Evolutionary conservation across 2,329 filamentous ascomycete genomes (phyloP), one percentile per base, ranked within the genome.

Genomic region (Arachnomyces sp.): DNA sequence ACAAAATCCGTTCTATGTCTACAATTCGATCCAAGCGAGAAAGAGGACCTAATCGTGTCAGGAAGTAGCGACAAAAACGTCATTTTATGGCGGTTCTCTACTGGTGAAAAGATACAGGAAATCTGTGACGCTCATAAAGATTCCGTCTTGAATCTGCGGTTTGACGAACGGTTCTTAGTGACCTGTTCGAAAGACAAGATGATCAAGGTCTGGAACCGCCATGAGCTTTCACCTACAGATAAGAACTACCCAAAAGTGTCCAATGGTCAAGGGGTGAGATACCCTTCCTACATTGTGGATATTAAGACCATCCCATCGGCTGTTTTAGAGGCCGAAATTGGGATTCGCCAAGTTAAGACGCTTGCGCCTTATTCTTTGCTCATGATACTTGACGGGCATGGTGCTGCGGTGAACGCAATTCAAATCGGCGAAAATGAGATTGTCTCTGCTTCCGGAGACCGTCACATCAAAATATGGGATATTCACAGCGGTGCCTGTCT

Each of bases 181-280:
- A 98, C 92, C 0, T 96, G 92, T 55, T 96, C 90, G 36, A 98
- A 98, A 60, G 92, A 98, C 62, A 93, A 89, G 61, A 83, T 83
- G 0, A 94, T 98, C 70, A 95, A 95, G 62, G 81, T 98, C 13
- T 98, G 94, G 76, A 96, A 90, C 59, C 80, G 92, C 4, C 73
- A 70, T 13, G 71, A 79, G 13, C 67, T 94, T n/a, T 66, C 58
- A 33, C 62, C 63, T 3, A 57, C 60, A 18, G 64, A 70, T 46
- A 56, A 64, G 16, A 57, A 70, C 40, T 70, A 70, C 49, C 66
- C 70, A 17, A 42, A 60, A 47, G 39, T 73, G 54, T 45, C 60
- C 51, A 48, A 63, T 29, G 58, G 66, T 31, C 58, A 62, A 7
- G 61, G 60, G 3, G 67, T 68, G 13, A 63, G 56, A 7, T 74